These are phyloP conservation scores for Mycena rebaudengoi DNA, from an alignment of 768 basidiomycete genomes.

Conservation along the genomic window DNA sequence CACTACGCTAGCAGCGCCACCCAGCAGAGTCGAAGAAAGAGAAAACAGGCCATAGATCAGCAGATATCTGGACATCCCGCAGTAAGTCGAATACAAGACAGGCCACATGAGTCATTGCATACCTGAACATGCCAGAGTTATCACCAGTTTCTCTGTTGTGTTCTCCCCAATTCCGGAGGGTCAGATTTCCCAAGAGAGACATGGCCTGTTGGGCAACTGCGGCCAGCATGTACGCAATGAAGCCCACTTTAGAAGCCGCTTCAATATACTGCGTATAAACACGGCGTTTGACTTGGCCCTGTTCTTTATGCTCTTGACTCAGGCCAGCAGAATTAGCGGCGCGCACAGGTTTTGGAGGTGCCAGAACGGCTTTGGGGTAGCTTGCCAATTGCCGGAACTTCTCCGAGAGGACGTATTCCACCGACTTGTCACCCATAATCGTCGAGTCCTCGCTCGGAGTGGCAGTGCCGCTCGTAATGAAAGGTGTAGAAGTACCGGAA, in stretches of 20 bases:
- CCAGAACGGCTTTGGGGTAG: conserved; percentile 64
- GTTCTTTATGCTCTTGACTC: conserved; percentile 77
- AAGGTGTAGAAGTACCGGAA: conserved; percentile 64
- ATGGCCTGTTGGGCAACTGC: conserved; percentile 65
- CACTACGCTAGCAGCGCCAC: conserved; percentile 64
- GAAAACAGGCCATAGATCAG: conserved; percentile 75
- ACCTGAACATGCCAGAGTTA: conserved; percentile 65
- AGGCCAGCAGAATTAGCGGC: conserved; percentile 54
- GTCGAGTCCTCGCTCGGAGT: conserved; percentile 42
- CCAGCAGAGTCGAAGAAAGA: conserved; percentile 60
- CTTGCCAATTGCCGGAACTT: conserved; percentile 66
- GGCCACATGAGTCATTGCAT: no score
- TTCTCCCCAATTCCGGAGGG: conserved; percentile 86
- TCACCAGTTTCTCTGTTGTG: conserved; percentile 68
- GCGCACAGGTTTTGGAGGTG: conserved; percentile 48
- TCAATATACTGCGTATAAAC: conserved; percentile 84
- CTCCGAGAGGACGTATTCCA: conserved; percentile 51
- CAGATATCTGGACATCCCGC: no score
- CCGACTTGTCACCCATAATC: conserved; percentile 33
- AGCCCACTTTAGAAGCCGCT: conserved; percentile 81
- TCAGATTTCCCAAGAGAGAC: conserved; percentile 67
- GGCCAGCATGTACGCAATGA: conserved; percentile 66
- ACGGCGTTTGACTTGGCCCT: conserved; percentile 78
- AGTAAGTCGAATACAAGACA: no score
- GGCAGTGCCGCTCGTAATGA: conserved; percentile 43